phyloP scores from a whole-genome alignment of 306 rosid genomes.

The Quercus dentata region DNA sequence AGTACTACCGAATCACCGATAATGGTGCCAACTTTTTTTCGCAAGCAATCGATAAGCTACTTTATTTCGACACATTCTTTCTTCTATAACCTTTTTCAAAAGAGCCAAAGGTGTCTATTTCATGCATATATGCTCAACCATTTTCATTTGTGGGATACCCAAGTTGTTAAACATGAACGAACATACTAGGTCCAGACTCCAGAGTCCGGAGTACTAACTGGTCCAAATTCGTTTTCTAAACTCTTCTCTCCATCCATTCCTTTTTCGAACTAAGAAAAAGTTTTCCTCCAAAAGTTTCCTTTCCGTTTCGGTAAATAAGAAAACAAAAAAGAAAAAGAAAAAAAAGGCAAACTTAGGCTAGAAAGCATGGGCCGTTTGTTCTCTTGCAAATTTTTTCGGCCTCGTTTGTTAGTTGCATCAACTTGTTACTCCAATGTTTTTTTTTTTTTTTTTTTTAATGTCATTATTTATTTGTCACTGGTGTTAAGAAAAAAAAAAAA shows the following conservation, averaged over 20 bases:
- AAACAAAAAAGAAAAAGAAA: not conserved
- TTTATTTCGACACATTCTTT: not conserved
- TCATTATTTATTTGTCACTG: too few relatives aligned
- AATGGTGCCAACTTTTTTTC: not conserved
- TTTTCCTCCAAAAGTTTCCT: not conserved
- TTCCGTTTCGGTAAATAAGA: not conserved
- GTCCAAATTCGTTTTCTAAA: not conserved
- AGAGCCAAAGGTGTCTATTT: conserved; percentile 8
- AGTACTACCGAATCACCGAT: not conserved
- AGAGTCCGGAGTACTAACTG: too few relatives aligned
- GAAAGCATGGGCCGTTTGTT: too few relatives aligned
- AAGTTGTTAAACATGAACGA: not conserved
- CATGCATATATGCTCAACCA: conserved; percentile 27
- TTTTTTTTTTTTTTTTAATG: too few relatives aligned
- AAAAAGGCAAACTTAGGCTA: not conserved
- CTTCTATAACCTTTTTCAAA: not conserved
- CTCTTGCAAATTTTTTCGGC: too few relatives aligned
- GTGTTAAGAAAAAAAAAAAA: too few relatives aligned
- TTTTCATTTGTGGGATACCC: conserved; percentile 10
- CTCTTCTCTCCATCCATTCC: not conserved
- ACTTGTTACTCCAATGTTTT: too few relatives aligned
- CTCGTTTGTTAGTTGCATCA: too few relatives aligned
- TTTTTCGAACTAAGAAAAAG: not conserved
- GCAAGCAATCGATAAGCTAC: not conserved
- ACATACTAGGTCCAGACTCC: not conserved